Evolutionary conservation across 441 rosid genomes (phyloP).

Genomic region (Croton setiger): DNA sequence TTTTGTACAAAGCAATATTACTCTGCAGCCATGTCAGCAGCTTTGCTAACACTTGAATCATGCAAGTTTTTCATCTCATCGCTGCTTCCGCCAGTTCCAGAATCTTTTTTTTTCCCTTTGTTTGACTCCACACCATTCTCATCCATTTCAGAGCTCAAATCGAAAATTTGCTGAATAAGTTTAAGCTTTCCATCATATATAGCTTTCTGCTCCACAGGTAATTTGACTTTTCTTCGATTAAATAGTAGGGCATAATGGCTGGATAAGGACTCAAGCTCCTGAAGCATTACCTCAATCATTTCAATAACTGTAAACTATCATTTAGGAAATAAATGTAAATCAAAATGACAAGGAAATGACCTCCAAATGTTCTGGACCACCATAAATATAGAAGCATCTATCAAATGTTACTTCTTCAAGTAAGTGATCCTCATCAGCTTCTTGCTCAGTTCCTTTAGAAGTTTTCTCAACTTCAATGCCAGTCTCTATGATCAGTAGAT

Average conservation of each 20-base stretch:
- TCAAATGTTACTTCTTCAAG: constrained; percentile 89
- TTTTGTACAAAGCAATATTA: constrained; percentile 27
- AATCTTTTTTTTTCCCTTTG: constrained; percentile 86
- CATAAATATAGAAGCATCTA: constrained; percentile 97
- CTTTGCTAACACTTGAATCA: constrained; percentile 82
- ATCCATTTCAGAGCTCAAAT: constrained; percentile 52
- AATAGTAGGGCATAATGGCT: constrained; percentile 79
- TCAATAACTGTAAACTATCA: constrained; percentile 13
- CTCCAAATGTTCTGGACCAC: constrained; percentile 99
- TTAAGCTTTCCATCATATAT: constrained; percentile 72
- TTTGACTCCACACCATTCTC: constrained; percentile 47
- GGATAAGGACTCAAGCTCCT: constrained; percentile 95
- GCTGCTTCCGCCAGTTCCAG: constrained; percentile 50
- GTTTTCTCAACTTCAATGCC: constrained; percentile 71
- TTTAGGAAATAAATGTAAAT: constrained; percentile 20
- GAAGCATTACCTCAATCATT: constrained; percentile 24
- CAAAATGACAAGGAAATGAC: constrained; percentile 35
- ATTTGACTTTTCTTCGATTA: constrained; percentile 80
- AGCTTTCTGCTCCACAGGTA: constrained; percentile 74
- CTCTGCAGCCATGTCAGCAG: constrained; percentile 99
- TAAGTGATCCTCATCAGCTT: constrained; percentile 60
- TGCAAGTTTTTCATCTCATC: constrained; percentile 76
- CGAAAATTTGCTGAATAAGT: constrained; percentile 74
- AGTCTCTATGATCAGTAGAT: constrained; percentile 79
- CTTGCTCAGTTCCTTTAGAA: constrained; percentile 33